phyloP scores from a whole-genome alignment of 1,139 yeast species.

The Ashbya aceris region DNA sequence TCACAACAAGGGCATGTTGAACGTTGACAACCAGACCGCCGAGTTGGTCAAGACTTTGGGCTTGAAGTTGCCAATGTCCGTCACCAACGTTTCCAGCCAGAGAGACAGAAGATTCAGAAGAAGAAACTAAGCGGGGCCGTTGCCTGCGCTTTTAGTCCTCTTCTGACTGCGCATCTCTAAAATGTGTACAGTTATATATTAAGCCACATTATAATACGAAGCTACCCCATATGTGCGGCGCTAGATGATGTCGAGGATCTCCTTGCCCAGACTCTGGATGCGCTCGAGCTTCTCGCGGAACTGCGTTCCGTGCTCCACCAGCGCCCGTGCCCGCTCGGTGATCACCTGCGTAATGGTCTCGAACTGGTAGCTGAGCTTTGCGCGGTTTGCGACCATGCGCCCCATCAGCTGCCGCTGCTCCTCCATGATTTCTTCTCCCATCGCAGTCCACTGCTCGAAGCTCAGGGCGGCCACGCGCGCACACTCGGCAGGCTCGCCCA shows the following conservation, averaged over 20 bases:
- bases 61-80: slow-evolving; percentile 88
- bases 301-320: slow-evolving; percentile 31
- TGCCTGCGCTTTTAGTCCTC: slow-evolving; percentile 16
- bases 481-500: slow-evolving; percentile 19
- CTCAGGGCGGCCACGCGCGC: slow-evolving; percentile 24
- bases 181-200: slow-evolving; percentile 18
- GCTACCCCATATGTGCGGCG: slow-evolving; percentile 4
- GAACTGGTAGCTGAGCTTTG: slow-evolving; percentile 34
- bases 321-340: slow-evolving; percentile 32
- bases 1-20: slow-evolving; percentile 92
- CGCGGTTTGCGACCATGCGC: slow-evolving; percentile 32
- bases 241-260: slow-evolving; percentile 32
- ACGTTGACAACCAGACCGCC: slow-evolving; percentile 97
- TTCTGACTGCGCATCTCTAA: slow-evolving; percentile 10
- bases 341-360: slow-evolving; percentile 29
- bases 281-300: slow-evolving; percentile 31
- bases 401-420: slow-evolving; percentile 30
- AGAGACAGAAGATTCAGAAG: slow-evolving; percentile 94
- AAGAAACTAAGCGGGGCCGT: slow-evolving; percentile 55
- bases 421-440: slow-evolving; percentile 29
- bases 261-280: slow-evolving; percentile 34
- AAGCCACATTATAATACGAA: slow-evolving; percentile 12
- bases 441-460: slow-evolving; percentile 32
- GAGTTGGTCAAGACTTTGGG: slow-evolving; percentile 94
- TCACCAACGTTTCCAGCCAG: slow-evolving; percentile 87